phyloP scores from a whole-genome alignment of 2,329 filamentous ascomycete genomes.

The Ophiostoma quercus region DNA sequence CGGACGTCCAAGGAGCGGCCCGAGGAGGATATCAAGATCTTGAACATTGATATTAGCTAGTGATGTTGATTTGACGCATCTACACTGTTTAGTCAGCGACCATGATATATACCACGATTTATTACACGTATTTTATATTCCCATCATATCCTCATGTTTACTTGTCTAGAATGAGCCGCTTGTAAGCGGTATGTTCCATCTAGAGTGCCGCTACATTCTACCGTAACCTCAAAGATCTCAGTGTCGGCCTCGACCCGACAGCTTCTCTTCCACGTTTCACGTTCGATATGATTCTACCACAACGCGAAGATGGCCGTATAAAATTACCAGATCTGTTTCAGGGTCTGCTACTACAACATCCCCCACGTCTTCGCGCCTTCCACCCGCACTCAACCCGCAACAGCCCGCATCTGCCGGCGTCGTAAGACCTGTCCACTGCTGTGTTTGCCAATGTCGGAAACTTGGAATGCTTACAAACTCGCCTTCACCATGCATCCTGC shows the following conservation, averaged over 20 bases:
- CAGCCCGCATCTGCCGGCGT: conserved; percentile 6
- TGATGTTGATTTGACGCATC: not conserved
- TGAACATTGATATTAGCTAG: conserved; percentile 68
- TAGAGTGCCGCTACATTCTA: not conserved
- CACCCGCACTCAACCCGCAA: not conserved
- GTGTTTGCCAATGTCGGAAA: too few species aligned
- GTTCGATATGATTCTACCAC: too few species aligned
- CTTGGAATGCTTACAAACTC: not conserved
- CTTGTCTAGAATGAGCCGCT: not conserved
- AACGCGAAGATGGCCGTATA: not conserved
- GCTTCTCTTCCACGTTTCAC: not conserved
- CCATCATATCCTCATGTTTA: not conserved
- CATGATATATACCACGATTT: not conserved
- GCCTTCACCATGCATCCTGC: not conserved
- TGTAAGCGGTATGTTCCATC: not conserved
- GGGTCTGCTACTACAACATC: not conserved
- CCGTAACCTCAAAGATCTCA: not conserved
- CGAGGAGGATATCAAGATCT: conserved; percentile 93
- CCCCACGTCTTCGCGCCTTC: not conserved
- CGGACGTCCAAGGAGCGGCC: conserved; percentile 88
- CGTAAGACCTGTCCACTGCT: not conserved
- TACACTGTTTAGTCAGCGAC: not conserved
- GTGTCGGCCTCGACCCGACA: not conserved
- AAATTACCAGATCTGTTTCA: not conserved
- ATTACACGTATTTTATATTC: not conserved